These are phyloP conservation scores for Aegilops tauschii DNA, from an alignment of 176 grass and related monocot genomes.

Conservation along the genomic window DNA sequence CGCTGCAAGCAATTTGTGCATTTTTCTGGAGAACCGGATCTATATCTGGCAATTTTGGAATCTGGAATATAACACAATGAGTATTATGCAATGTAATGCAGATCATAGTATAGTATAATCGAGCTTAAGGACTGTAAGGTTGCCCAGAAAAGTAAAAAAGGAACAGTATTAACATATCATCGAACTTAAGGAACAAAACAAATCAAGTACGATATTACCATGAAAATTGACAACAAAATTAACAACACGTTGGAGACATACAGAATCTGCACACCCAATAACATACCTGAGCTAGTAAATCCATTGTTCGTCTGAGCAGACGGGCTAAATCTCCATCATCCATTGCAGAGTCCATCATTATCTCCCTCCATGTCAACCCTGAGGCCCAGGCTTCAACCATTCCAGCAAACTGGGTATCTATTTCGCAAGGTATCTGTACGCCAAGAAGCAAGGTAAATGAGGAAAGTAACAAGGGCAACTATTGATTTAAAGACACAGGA, in stretches of 20 bases:
- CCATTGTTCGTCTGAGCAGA: constrained; percentile 84
- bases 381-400: constrained; percentile 99
- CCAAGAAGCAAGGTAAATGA: constrained; percentile 28
- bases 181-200: neutral
- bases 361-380: constrained; percentile 95
- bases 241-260: neutral
- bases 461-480: neutral
- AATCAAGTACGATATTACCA: neutral
- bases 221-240: neutral
- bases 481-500: neutral
- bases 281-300: constrained; percentile 86
- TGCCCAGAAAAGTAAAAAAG: neutral
- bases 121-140: neutral
- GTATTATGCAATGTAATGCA: constrained; percentile 15
- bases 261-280: neutral
- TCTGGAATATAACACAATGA: constrained; percentile 43
- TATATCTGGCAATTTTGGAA: constrained; percentile 98
- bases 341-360: constrained; percentile 98
- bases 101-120: neutral
- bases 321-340: constrained; percentile 96
- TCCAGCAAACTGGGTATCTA: constrained; percentile 91
- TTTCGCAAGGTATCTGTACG: constrained; percentile 79
- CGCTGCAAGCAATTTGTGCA: constrained; percentile 64
- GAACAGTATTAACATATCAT: neutral
- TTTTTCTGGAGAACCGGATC: constrained; percentile 76